Conservation (phyloP, 116 monocot species). For the Papilionanthe hybrid region DNA sequence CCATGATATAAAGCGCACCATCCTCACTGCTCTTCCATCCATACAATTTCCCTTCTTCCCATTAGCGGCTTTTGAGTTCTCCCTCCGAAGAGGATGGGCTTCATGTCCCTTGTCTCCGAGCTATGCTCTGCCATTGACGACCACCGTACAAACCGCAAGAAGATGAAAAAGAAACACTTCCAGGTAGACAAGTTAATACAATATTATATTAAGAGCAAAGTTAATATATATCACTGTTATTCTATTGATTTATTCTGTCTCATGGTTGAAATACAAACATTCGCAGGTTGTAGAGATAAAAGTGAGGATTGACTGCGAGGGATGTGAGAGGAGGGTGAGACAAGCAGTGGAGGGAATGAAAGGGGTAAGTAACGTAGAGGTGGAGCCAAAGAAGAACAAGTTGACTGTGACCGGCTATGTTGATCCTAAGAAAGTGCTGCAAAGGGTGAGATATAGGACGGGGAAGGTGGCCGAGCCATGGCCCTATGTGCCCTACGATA, state of each 20-base stretch:
- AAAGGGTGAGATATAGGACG: conserved; percentile 41
- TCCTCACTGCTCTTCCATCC: background rate
- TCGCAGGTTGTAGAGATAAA: conserved; percentile 20
- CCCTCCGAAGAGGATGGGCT: background rate
- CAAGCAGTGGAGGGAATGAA: conserved; percentile 20
- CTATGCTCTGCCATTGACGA: background rate
- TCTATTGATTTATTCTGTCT: too few species aligned
- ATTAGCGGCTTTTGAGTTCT: background rate
- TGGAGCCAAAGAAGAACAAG: conserved; percentile 75
- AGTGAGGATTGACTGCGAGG: conserved; percentile 27
- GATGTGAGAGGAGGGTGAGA: conserved; percentile 19
- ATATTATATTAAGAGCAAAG: too few species aligned
- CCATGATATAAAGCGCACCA: background rate
- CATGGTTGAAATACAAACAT: background rate
- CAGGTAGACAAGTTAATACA: too few species aligned
- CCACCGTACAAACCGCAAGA: background rate
- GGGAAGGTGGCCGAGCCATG: conserved; percentile 71
- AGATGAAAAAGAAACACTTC: background rate
- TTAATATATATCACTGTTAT: too few species aligned
- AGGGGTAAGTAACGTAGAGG: conserved; percentile 36
- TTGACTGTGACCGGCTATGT: conserved; percentile 78
- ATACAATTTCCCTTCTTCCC: background rate
- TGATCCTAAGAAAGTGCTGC: conserved; percentile 51
- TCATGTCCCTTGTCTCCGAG: background rate
- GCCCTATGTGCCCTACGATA: conserved; percentile 78